These are phyloP conservation scores for Aegilops longissima DNA, from an alignment of 176 grass and related monocot species.

Conservation along the genomic window DNA sequence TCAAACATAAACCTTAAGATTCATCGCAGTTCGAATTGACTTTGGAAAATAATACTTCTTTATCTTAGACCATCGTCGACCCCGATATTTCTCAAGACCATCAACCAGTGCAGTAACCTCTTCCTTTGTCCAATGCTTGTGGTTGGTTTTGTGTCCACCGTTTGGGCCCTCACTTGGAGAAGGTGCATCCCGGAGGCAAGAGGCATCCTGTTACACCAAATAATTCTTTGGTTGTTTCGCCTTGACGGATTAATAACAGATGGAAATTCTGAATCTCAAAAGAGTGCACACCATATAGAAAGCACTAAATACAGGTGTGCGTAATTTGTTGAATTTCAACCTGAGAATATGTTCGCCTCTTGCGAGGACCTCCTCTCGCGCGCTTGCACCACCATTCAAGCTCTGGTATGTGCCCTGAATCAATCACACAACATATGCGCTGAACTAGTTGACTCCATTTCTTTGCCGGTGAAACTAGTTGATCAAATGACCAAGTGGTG, in stretches of 20 bases:
- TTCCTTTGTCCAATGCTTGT: background rate
- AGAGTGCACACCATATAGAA: background rate
- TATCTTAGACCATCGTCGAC: background rate
- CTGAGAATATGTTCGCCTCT: no score
- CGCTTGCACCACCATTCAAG: no score
- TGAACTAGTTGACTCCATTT: no score
- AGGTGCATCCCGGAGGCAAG: background rate
- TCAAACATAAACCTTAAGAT: background rate
- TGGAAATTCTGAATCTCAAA: background rate
- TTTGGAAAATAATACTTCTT: background rate
- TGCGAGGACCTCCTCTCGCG: no score
- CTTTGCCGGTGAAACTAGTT: no score
- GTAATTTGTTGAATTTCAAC: no score
- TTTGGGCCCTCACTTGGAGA: background rate
- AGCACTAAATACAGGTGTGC: background rate
- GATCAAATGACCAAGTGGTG: no score
- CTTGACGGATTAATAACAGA: background rate
- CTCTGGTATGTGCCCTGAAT: no score
- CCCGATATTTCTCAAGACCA: background rate
- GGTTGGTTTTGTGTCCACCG: background rate
- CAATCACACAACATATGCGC: no score
- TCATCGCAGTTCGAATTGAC: background rate
- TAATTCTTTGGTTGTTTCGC: background rate
- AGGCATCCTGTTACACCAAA: background rate
- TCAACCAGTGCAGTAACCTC: conserved; percentile 4